These are phyloP conservation scores for Venturia asperata DNA, from an alignment of 2,329 filamentous ascomycete species.

Conservation along the genomic window DNA sequence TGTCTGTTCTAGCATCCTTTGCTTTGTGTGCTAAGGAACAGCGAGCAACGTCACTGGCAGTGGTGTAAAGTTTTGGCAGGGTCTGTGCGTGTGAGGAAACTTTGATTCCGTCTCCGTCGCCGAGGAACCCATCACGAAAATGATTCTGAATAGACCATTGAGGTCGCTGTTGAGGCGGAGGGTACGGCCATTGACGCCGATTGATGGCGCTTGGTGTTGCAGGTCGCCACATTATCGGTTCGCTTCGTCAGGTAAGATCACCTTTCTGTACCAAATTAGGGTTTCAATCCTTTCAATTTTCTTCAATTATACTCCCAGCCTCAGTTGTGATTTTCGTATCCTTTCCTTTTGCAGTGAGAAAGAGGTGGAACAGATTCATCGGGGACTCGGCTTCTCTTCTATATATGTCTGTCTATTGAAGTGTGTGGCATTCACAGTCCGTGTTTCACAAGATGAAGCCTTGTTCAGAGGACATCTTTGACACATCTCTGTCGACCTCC, in stretches of 20 bases:
- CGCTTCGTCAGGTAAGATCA: not conserved
- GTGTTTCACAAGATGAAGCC: not conserved
- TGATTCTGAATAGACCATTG: not conserved
- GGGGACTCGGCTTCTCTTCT: not conserved
- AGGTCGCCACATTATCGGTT: not conserved
- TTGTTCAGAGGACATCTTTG: not conserved
- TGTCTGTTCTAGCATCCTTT: constrained; percentile 31
- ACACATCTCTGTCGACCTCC: not conserved
- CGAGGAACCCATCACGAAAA: not conserved
- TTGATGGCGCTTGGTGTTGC: not conserved
- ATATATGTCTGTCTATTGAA: not conserved
- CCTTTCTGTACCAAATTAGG: not conserved
- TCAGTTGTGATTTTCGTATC: not conserved
- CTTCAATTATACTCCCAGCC: not conserved
- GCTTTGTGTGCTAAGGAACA: not conserved
- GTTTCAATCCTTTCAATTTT: not conserved
- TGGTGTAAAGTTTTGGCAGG: not conserved
- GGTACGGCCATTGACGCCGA: not conserved
- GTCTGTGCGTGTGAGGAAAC: not conserved
- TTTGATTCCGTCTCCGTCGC: not conserved
- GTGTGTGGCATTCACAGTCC: not conserved
- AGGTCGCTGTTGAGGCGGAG: constrained; percentile 1
- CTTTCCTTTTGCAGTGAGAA: not conserved
- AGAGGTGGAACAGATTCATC: not conserved
- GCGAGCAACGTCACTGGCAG: not conserved